Evolutionary conservation across 1,139 yeast genomes (phyloP), one percentile per base, ranked within the genome.

Genomic region (Yamadazyma spencermartinsiae): DNA sequence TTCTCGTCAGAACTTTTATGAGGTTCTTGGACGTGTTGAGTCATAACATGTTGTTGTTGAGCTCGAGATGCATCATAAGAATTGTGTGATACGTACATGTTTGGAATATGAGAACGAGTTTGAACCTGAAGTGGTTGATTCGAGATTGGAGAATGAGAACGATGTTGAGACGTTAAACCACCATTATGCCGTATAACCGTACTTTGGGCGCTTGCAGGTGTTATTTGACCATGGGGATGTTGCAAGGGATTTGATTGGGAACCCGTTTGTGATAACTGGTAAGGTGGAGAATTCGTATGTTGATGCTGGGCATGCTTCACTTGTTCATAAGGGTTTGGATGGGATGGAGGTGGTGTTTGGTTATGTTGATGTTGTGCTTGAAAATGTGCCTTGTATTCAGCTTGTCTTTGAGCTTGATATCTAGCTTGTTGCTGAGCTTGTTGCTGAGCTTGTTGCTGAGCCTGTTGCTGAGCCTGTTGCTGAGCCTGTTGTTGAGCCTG

Each of bases 231-330:
- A 4, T 31, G 35, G n/a, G 4, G 29, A 4, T 14, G 35, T 9
- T 19, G 34, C 18, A 26, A 26, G 9, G 8, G 15, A 14, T 12
- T 26, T n/a, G 29, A 5, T 13, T 26, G 15, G 16, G 15, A 7
- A 12, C 10, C 4, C 4, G 31, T 11, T 28, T 28, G 31, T 4
- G 16, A 20, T 4, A 16, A 13, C 17, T 28, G 31, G 20, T 28
- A 28, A 16, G 31, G 9, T 16, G 7, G 12, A 4, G 17, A 28
- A 15, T 31, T 29, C 25, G 10, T 45, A 14, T 41, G 50, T n/a
- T 38, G 49, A 23, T 36, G 51, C 36, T 43, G 51, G 20, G 34
- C 47, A 20, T 46, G 48, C 44, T 44, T 23, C 12, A 28, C 8
- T 7, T 10, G 31, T 15, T 15, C 31, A 4, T 23, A 23, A 15